Percentiles rank a stretch among this genome's conserved stretches.
Conservation (phyloP, 1,139 yeast genomes). For the Zygoascus sp. region DNA sequence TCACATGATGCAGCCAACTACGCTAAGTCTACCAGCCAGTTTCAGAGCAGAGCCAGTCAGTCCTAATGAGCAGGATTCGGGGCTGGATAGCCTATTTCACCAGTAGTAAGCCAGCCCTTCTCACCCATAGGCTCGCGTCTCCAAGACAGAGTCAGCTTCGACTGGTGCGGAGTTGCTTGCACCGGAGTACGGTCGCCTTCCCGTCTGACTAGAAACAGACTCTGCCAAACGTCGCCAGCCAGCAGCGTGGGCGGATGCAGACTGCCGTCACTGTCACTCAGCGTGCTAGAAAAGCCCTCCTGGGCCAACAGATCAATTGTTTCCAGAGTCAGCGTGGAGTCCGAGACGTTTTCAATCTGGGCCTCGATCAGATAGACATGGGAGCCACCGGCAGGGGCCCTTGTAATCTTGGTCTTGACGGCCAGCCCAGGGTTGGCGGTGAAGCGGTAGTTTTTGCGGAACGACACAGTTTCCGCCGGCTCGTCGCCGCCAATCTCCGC, state of each 20-base stretch:
- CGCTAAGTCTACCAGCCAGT: no score
- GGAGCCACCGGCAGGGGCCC: not conserved
- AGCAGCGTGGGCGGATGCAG: slow-evolving; percentile 5
- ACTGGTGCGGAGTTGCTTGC: slow-evolving; percentile 14
- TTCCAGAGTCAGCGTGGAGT: slow-evolving; percentile 30
- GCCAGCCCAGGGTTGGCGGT: slow-evolving; percentile 31
- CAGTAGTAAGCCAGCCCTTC: slow-evolving; percentile 35
- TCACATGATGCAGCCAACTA: no score
- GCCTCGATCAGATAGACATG: slow-evolving; percentile 31
- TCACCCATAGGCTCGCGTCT: slow-evolving; percentile 37
- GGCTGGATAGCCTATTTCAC: slow-evolving; percentile 10
- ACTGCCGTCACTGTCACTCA: not conserved
- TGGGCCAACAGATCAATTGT: slow-evolving; percentile 30
- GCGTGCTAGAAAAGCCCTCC: slow-evolving; percentile 26
- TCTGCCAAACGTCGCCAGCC: slow-evolving; percentile 10
- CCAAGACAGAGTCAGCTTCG: slow-evolving; percentile 33
- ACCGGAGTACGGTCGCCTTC: slow-evolving; percentile 19
- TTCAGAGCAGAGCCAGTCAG: no score
- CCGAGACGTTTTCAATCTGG: slow-evolving; percentile 35
- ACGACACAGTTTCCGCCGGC: slow-evolving; percentile 18
- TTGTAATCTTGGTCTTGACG: slow-evolving; percentile 31
- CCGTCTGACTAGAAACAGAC: slow-evolving; percentile 12
- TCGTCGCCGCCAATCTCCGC: slow-evolving; percentile 10
- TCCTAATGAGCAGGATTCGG: not conserved
- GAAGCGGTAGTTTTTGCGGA: slow-evolving; percentile 31